Evolutionary conservation across 441 rosid genomes (phyloP).

Genomic region (Pelargonium myrrhifolium): DNA sequence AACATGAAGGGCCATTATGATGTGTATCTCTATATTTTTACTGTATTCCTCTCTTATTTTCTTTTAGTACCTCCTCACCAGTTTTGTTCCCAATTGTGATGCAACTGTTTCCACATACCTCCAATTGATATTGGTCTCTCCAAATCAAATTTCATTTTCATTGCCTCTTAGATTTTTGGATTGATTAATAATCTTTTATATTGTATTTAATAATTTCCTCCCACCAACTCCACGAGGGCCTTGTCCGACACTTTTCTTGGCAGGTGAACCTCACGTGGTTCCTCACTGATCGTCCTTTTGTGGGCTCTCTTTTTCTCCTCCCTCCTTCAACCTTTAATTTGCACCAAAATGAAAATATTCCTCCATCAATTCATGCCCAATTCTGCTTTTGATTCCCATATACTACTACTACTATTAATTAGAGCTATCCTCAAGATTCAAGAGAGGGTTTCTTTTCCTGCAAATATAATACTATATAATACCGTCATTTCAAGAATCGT

Average conservation of each 20-base stretch:
- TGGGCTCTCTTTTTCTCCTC: neutral
- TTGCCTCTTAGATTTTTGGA: neutral
- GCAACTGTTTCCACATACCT: neutral
- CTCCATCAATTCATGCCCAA: too few species aligned
- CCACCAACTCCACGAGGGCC: neutral
- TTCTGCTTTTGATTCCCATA: too few species aligned
- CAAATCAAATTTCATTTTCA: too few species aligned
- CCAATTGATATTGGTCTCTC: neutral
- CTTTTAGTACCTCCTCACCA: neutral
- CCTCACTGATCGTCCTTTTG: neutral
- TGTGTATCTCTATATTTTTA: neutral
- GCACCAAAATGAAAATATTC: too few species aligned
- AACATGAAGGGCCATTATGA: neutral
- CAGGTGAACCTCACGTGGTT: neutral
- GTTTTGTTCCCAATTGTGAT: neutral
- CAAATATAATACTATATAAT: neutral
- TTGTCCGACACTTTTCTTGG: neutral
- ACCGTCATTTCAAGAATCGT: too few species aligned
- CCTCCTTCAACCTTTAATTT: neutral
- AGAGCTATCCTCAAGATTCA: neutral
- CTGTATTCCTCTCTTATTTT: neutral
- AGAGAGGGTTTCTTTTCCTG: neutral
- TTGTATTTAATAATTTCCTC: neutral
- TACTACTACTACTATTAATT: neutral
- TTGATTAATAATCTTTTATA: neutral